Percentiles rank a stretch among this genome's conserved stretches.
Evolutionary conservation across 805 yeast genomes (phyloP).

Genomic region (Pichia nakasei): DNA sequence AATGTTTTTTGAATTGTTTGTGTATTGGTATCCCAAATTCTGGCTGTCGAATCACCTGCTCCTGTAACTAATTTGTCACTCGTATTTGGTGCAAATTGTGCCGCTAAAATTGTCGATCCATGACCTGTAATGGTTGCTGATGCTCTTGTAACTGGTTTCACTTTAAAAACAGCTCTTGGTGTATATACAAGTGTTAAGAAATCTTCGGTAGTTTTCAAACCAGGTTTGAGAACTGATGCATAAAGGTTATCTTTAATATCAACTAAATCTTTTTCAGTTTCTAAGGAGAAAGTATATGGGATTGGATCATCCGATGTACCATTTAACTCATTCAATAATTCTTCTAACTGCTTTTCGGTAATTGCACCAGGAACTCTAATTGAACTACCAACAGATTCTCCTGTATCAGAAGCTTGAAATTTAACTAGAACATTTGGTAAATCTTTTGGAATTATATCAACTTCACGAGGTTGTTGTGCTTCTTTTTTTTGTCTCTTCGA

Average conservation of each 20-base stretch:
- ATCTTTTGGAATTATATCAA: conserved; percentile 63
- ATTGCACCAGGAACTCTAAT: conserved; percentile 87
- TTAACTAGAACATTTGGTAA: conserved; percentile 81
- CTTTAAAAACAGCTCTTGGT: conserved; percentile 92
- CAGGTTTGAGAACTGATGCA: conserved; percentile 75
- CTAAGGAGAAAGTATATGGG: conserved; percentile 79
- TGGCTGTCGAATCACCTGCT: conserved; percentile 91
- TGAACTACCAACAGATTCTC: conserved; percentile 75
- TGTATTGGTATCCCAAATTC: conserved; percentile 95
- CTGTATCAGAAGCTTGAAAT: conserved; percentile 90
- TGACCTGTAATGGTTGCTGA: conserved; percentile 93
- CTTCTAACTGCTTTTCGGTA: conserved; percentile 78
- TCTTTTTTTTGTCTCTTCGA: conserved; percentile 79
- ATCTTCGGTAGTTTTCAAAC: conserved; percentile 85
- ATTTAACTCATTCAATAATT: conserved; percentile 71
- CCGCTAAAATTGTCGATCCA: conserved; percentile 85
- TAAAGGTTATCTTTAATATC: conserved; percentile 77
- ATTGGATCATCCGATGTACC: conserved; percentile 71
- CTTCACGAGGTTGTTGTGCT: conserved; percentile 75
- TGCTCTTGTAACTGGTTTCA: conserved; percentile 81
- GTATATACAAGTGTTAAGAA: conserved; percentile 83
- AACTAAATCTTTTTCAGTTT: conserved; percentile 42
- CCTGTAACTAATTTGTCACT: conserved; percentile 86
- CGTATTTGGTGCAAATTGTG: conserved; percentile 88
- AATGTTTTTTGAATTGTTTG: conserved; percentile 81